A percentile compares a stretch with the other conserved stretches of the same genome.
These are phyloP conservation scores for Elsinoe necatrix DNA, from an alignment of 2,329 filamentous ascomycete species.

Conservation along the genomic window DNA sequence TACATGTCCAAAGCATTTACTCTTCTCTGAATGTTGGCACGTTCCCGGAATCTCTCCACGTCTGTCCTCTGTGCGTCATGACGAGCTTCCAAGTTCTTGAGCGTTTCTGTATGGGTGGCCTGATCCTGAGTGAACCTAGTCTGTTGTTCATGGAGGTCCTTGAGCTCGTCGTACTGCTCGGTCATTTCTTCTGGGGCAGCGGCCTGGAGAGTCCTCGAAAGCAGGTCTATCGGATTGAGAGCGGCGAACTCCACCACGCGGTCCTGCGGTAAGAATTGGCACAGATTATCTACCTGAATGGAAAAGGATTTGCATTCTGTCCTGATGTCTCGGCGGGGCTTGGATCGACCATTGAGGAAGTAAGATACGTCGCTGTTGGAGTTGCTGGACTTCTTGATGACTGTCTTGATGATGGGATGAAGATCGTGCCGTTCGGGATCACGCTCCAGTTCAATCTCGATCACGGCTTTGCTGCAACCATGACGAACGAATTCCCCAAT, in stretches of 20 bases:
- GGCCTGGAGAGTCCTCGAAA: conserved; percentile 79
- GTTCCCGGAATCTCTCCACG: conserved; percentile 72
- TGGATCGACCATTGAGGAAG: conserved; percentile 58
- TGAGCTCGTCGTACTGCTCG: conserved; percentile 66
- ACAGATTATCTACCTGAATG: conserved; percentile 96
- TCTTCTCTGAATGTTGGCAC: conserved; percentile 57
- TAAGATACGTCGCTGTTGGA: conserved; percentile 62
- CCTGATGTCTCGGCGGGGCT: conserved; percentile 56
- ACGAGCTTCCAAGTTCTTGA: conserved; percentile 61
- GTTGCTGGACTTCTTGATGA: conserved; percentile 58
- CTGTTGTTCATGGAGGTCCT: conserved; percentile 44
- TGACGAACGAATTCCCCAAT: conserved; percentile 91
- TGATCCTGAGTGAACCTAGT: conserved; percentile 15
- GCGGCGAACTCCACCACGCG: conserved; percentile 89
- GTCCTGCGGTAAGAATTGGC: conserved; percentile 94
- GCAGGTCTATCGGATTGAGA: conserved; percentile 69
- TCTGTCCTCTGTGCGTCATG: conserved; percentile 70
- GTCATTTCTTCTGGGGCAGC: conserved; percentile 77
- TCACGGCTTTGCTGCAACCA: conserved; percentile 63
- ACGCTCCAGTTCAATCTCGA: conserved; percentile 83
- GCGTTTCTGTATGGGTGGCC: conserved; percentile 49
- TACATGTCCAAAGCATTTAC: conserved; percentile 58
- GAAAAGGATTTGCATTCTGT: conserved; percentile 61
- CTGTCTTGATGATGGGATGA: conserved; percentile 68
- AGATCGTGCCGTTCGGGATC: conserved; percentile 43